Conservation (phyloP, 2,329 filamentous ascomycete genomes). For the Sporothrix pseudoabietina region DNA sequence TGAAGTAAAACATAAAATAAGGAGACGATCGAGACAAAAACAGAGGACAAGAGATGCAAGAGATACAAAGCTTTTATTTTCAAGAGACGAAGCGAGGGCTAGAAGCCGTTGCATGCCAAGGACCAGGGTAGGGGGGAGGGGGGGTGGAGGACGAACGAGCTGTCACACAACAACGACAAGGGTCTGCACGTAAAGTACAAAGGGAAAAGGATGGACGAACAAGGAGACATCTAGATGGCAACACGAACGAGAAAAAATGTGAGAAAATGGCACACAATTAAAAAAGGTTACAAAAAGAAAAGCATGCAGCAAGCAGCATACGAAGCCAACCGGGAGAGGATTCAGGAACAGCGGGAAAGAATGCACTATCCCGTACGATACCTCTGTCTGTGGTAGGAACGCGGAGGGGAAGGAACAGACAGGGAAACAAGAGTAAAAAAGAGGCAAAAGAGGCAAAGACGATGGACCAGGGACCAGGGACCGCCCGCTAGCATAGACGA, state of each 20-base stretch:
- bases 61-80: conserved; percentile 20
- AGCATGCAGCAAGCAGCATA: neutral
- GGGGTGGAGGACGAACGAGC: conserved; percentile 1
- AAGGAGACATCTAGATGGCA: neutral
- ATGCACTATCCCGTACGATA: neutral
- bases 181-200: conserved; percentile 2
- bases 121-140: neutral
- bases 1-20: conserved; percentile 16
- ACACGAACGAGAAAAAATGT: neutral
- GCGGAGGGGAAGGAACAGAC: neutral
- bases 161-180: conserved; percentile 16
- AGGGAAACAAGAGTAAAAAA: neutral
- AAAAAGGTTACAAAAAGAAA: conserved; percentile 2
- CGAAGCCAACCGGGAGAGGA: neutral
- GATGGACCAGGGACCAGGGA: neutral
- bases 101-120: conserved; percentile 18
- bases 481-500: conserved; percentile 5
- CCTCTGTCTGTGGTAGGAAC: neutral
- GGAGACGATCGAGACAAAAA: conserved; percentile 4
- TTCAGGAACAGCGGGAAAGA: conserved; percentile 1
- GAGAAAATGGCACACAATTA: neutral
- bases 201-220: neutral
- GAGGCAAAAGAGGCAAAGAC: neutral
- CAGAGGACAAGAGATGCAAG: conserved; percentile 10
- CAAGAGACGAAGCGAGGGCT: conserved; percentile 12